Conservation (phyloP, 805 yeast species). For the Candida hungchunana region DNA sequence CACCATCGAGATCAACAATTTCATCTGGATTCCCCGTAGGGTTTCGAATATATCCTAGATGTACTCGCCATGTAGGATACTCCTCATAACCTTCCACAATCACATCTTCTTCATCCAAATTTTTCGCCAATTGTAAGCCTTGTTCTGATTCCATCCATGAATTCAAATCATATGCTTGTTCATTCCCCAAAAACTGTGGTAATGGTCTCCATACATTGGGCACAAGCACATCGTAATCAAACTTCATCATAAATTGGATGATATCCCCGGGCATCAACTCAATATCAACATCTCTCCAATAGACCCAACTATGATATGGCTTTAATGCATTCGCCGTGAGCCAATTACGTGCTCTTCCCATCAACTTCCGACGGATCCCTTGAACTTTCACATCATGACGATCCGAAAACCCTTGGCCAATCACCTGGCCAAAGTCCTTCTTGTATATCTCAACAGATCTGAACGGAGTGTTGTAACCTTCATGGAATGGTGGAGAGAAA, state of each 20-base stretch:
- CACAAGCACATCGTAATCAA: constrained; percentile 64
- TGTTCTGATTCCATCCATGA: constrained; percentile 92
- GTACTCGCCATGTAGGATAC: constrained; percentile 82
- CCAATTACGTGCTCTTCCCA: constrained; percentile 90
- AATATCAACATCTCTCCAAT: constrained; percentile 86
- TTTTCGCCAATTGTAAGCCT: constrained; percentile 62
- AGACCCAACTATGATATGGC: constrained; percentile 87
- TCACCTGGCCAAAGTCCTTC: constrained; percentile 78
- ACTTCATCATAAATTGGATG: constrained; percentile 68
- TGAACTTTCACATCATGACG: constrained; percentile 83
- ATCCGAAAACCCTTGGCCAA: constrained; percentile 82
- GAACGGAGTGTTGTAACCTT: constrained; percentile 62
- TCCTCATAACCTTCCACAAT: constrained; percentile 88
- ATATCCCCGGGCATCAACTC: constrained; percentile 79
- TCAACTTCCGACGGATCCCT: constrained; percentile 75
- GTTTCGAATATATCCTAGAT: constrained; percentile 68
- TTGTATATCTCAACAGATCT: constrained; percentile 75
- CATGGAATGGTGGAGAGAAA: constrained; percentile 63
- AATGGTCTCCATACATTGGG: constrained; percentile 97
- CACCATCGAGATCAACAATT: constrained; percentile 73
- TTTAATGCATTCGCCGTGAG: constrained; percentile 65
- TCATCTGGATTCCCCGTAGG: constrained; percentile 57
- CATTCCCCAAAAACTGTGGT: constrained; percentile 84
- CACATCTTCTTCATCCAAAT: constrained; percentile 73
- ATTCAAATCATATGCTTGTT: constrained; percentile 93